phyloP scores from a whole-genome alignment of 805 yeast genomes.

The Suhomyces faveliae region DNA sequence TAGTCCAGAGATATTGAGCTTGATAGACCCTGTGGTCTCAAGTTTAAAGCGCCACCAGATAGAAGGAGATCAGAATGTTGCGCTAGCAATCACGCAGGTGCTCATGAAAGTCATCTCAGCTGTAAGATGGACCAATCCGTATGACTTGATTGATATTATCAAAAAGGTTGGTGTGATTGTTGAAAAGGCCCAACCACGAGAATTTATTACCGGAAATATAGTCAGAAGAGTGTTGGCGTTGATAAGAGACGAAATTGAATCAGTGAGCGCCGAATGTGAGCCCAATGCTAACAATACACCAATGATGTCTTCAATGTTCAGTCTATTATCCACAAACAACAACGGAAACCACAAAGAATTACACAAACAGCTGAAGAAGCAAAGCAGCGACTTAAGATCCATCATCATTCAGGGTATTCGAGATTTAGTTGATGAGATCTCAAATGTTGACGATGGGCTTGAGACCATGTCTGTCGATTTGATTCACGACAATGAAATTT shows the following conservation, averaged over 20 bases:
- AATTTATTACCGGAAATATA: conserved; percentile 85
- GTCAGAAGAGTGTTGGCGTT: conserved; percentile 84
- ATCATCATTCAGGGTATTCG: conserved; percentile 88
- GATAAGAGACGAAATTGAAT: conserved; percentile 81
- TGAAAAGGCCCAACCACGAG: conserved; percentile 82
- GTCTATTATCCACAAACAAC: conserved; percentile 58
- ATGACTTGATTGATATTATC: conserved; percentile 68
- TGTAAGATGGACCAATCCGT: conserved; percentile 80
- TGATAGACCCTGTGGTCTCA: conserved; percentile 39
- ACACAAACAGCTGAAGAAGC: conserved; percentile 37
- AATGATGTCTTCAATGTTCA: conserved; percentile 82
- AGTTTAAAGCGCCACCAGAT: conserved; percentile 82
- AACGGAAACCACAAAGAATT: conserved; percentile 20
- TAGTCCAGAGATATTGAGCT: conserved; percentile 31
- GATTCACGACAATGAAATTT: conserved; percentile 86
- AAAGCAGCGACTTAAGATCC: conserved; percentile 69
- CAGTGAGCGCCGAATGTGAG: conserved; percentile 27
- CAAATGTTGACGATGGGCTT: conserved; percentile 84
- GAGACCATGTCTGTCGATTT: conserved; percentile 89
- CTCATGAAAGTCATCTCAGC: conserved; percentile 85
- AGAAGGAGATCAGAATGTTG: conserved; percentile 75
- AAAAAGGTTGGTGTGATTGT: conserved; percentile 70
- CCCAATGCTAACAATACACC: conserved; percentile 37
- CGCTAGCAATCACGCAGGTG: conserved; percentile 83
- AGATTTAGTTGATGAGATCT: conserved; percentile 87